These are phyloP conservation scores for Lachancea meyersii DNA, from an alignment of 805 yeast genomes.

Conservation along the genomic window DNA sequence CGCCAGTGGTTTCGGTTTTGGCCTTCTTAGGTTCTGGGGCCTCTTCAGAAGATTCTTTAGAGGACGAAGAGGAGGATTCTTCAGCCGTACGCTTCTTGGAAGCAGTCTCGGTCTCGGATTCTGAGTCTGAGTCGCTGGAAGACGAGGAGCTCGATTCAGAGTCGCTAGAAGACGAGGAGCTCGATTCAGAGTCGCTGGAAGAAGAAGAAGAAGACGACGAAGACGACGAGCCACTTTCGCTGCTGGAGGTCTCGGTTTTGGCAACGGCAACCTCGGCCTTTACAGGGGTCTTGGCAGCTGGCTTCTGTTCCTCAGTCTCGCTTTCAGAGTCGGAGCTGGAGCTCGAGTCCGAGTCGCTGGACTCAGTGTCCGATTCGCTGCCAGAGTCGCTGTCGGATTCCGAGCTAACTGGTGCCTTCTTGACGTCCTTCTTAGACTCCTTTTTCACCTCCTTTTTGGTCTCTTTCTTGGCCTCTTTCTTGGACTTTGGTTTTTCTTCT, in stretches of 20 bases:
- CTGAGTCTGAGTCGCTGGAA: constrained; percentile 15
- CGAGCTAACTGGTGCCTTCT: constrained; percentile 5
- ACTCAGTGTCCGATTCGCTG: constrained; percentile 14
- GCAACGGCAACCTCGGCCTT: constrained; percentile 16
- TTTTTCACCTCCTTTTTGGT: constrained; percentile 23
- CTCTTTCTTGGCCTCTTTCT: constrained; percentile 11
- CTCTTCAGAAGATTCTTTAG: constrained; percentile 25
- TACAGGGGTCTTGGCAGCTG: constrained; percentile 18
- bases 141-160: constrained; percentile 23
- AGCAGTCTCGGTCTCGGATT: constrained; percentile 22
- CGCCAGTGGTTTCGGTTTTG: constrained; percentile 40
- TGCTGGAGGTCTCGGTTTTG: too few relatives aligned
- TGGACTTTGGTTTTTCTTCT: constrained; percentile 5
- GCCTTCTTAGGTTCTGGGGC: constrained; percentile 48
- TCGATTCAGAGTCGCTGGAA: constrained; percentile 14
- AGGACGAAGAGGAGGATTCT: constrained; percentile 19
- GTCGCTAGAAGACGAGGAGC: neutral
- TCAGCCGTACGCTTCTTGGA: constrained; percentile 35
- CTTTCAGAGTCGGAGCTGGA: constrained; percentile 18
- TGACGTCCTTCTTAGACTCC: constrained; percentile 24
- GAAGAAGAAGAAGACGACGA: constrained; percentile 13
- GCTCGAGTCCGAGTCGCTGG: constrained; percentile 17
- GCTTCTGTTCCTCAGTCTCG: constrained; percentile 4
- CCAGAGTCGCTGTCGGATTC: constrained; percentile 18
- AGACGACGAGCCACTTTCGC: neutral